Evolutionary conservation across 2,329 filamentous ascomycete species (phyloP), one percentile per base, ranked within the genome.

Genomic region (Hymenoscyphus scutula): DNA sequence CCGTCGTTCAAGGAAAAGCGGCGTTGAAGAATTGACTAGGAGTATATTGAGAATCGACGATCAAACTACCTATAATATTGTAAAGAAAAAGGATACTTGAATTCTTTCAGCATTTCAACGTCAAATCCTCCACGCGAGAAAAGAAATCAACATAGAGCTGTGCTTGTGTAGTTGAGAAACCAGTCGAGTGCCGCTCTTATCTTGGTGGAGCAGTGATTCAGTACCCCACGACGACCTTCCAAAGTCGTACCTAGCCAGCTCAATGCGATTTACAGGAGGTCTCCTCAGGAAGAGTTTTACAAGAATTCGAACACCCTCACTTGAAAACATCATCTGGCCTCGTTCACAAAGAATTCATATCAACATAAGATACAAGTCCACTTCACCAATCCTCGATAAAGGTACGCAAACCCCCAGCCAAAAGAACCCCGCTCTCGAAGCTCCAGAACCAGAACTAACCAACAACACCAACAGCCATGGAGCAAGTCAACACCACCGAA

Each of bases 401-500:
- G 57, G 57, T 59, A 53, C 8, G 5, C 25, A 23, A 23, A 2
- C 2, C 7, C 29, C 55, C 2, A 29, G n/a, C 19, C 30, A 30
- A 7, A 25, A 34, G 23, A 23, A 32, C 53, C 53, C 53, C 57
- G 45, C 30, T 51, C 15, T 30, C n/a, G 32, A 45, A 7, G n/a
- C n/a, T n/a, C n/a, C 41, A 45, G 6, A 8, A 8, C 41, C 19
- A 30, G 5, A 17, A 32, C 51, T 54, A 23, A 54, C 51, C 51
- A 54, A 54, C 51, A 57, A 38, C 19, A 32, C 10, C 32, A 29
- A 29, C 38, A 64, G 62, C 56, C 37, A 96, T 95, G 90, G 89
- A 86, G 74, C 86, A 84, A 59, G 88, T 96, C 69, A 82, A 95
- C 77, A 97, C 93, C 38, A 86, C 87, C 61, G 81, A 86, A 66